phyloP scores from a whole-genome alignment of 495 filamentous ascomycete species.

The Aspergillus indologenus region DNA sequence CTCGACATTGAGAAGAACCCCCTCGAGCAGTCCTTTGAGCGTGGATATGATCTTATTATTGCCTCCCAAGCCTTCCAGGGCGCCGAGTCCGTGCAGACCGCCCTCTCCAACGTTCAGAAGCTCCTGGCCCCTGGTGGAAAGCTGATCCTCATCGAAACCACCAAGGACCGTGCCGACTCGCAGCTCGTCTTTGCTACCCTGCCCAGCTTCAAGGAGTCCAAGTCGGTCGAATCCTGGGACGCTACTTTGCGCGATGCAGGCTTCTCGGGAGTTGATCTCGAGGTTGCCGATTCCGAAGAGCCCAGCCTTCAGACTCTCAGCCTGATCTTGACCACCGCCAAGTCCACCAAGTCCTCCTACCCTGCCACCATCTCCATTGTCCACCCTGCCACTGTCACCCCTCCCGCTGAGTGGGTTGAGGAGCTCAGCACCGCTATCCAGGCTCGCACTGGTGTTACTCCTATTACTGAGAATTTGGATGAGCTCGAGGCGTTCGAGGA shows the following conservation, averaged over 20 bases:
- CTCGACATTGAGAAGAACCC: constrained; percentile 9
- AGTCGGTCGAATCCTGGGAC: background rate
- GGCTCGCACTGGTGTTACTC: too few relatives aligned
- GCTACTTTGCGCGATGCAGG: background rate
- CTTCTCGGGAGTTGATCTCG: background rate
- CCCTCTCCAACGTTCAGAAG: constrained; percentile 8
- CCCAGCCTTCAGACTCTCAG: background rate
- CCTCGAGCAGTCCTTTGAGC: constrained; percentile 10
- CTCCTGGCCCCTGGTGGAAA: constrained; percentile 13
- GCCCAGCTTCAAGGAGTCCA: background rate
- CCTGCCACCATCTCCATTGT: too few relatives aligned
- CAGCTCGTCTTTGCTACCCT: background rate
- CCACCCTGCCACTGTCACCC: too few relatives aligned
- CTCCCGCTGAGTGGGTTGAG: too few relatives aligned
- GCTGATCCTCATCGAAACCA: constrained; percentile 13
- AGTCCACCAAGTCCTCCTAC: too few relatives aligned
- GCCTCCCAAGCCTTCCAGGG: constrained; percentile 14
- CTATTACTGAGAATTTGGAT: too few relatives aligned
- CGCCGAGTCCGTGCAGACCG: constrained; percentile 6
- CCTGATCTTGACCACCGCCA: background rate
- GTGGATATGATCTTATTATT: constrained; percentile 13
- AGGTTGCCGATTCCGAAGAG: background rate
- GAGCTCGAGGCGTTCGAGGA: too few relatives aligned
- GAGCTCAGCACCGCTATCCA: too few relatives aligned
- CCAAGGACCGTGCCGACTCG: background rate